These are phyloP conservation scores for Castanospermum australe DNA, from an alignment of 306 rosid species.

Conservation along the genomic window DNA sequence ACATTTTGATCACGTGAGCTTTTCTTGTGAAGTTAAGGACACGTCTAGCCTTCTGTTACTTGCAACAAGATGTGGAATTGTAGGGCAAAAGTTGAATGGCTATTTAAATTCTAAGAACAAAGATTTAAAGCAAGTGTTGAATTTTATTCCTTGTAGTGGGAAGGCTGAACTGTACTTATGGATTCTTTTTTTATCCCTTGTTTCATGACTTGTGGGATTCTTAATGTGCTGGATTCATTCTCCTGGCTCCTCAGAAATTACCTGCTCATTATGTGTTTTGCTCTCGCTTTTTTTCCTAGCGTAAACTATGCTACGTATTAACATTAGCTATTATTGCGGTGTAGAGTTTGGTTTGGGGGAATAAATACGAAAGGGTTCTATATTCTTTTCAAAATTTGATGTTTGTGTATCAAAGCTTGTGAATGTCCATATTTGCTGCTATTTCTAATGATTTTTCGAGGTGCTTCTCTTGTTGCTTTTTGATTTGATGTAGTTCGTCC, in stretches of 20 bases:
- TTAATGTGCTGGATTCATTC: too few species aligned
- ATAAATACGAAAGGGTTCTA: background rate
- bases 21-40: background rate
- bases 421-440: conserved; percentile 22
- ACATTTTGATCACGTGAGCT: background rate
- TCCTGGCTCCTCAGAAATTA: too few species aligned
- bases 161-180: too few species aligned
- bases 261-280: background rate
- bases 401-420: conserved; percentile 14
- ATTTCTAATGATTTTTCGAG: conserved; percentile 37
- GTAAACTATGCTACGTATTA: too few species aligned
- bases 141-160: too few species aligned
- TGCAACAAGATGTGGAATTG: background rate
- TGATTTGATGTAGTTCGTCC: conserved; percentile 20
- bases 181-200: too few species aligned
- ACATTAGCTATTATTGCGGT: too few species aligned
- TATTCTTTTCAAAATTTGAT: background rate
- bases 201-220: too few species aligned
- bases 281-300: background rate
- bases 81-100: background rate
- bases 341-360: background rate
- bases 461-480: conserved; percentile 27
- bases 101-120: background rate
- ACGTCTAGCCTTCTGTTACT: background rate
- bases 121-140: too few species aligned